phyloP scores from a whole-genome alignment of 1,284 basidiomycete species.

The Cryptococcus deneoformans region DNA sequence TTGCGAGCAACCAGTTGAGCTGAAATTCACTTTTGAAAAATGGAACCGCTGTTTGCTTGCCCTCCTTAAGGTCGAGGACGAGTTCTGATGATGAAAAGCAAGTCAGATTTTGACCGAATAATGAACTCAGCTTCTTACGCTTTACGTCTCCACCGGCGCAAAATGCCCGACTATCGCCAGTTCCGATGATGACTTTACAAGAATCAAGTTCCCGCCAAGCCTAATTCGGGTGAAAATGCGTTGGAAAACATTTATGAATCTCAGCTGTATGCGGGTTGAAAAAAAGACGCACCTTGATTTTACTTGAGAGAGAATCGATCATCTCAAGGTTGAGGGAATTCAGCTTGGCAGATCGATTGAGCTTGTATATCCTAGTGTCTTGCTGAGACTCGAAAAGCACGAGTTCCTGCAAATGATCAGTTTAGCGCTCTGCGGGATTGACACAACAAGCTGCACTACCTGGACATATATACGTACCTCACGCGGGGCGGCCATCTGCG shows the following conservation, averaged over 20 bases:
- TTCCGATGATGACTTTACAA: slow-evolving; percentile 72
- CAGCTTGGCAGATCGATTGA: slow-evolving; percentile 70
- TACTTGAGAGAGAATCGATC: slow-evolving; percentile 68
- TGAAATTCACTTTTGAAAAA: slow-evolving; percentile 97
- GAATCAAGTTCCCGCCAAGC: slow-evolving; percentile 74
- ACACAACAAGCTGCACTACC: too few species aligned
- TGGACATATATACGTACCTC: slow-evolving; percentile 2
- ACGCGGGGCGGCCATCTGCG: slow-evolving; percentile 9
- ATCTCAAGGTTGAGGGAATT: slow-evolving; percentile 86
- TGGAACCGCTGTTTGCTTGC: slow-evolving; percentile 54
- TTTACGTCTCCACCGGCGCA: slow-evolving; percentile 93
- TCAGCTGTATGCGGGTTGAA: background rate
- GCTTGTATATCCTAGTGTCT: slow-evolving; percentile 31
- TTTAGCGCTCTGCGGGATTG: too few species aligned
- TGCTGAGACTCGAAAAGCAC: slow-evolving; percentile 28
- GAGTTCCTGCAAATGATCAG: slow-evolving; percentile 13
- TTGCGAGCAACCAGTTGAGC: slow-evolving; percentile 79
- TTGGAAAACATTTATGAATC: too few species aligned
- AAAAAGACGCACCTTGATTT: slow-evolving; percentile 29
- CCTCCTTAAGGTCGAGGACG: slow-evolving; percentile 51
- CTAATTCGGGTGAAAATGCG: slow-evolving; percentile 49
- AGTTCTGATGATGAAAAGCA: slow-evolving; percentile 17
- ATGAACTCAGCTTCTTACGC: slow-evolving; percentile 17
- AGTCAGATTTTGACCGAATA: background rate
- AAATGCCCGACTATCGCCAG: slow-evolving; percentile 76